phyloP scores from a whole-genome alignment of 371 early-diverging fungal species.

The Lichtheimia ornata region DNA sequence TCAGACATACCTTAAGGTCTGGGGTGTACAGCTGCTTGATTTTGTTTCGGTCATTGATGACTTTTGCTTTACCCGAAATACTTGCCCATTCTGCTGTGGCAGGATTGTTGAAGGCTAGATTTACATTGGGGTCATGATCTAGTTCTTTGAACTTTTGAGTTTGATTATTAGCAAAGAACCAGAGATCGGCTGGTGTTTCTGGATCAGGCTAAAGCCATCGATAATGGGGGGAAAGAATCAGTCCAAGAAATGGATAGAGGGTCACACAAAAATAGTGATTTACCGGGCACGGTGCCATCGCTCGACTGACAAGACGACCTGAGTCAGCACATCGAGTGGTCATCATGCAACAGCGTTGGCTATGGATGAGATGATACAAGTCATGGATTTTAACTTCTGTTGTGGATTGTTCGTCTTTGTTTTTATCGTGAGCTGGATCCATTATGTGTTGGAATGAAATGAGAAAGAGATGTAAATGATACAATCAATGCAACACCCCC shows the following conservation, averaged over 20 bases:
- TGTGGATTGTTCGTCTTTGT: constrained; percentile 13
- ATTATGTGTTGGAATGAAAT: neutral
- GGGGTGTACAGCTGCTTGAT: constrained; percentile 33
- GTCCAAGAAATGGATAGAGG: neutral
- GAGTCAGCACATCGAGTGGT: constrained; percentile 30
- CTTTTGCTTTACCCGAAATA: constrained; percentile 39
- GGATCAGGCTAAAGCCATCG: constrained; percentile 15
- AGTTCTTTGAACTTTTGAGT: constrained; percentile 49
- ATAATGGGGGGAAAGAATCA: neutral
- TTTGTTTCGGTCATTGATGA: constrained; percentile 38
- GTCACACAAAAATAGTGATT: neutral
- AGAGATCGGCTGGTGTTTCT: constrained; percentile 33
- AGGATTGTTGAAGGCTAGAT: constrained; percentile 35
- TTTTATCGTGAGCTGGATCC: constrained; percentile 17
- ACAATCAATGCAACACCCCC: no score
- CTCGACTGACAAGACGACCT: constrained; percentile 28
- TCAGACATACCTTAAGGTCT: constrained; percentile 20
- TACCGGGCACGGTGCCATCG: constrained; percentile 29
- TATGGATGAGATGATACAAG: constrained; percentile 29
- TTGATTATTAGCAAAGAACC: constrained; percentile 42
- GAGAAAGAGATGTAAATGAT: neutral
- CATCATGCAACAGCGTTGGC: constrained; percentile 34
- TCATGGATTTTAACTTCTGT: constrained; percentile 34
- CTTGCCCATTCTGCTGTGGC: constrained; percentile 47
- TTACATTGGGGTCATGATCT: constrained; percentile 40